These are phyloP conservation scores for Nakazawaea holstii DNA, from an alignment of 805 yeast genomes.

Conservation along the genomic window DNA sequence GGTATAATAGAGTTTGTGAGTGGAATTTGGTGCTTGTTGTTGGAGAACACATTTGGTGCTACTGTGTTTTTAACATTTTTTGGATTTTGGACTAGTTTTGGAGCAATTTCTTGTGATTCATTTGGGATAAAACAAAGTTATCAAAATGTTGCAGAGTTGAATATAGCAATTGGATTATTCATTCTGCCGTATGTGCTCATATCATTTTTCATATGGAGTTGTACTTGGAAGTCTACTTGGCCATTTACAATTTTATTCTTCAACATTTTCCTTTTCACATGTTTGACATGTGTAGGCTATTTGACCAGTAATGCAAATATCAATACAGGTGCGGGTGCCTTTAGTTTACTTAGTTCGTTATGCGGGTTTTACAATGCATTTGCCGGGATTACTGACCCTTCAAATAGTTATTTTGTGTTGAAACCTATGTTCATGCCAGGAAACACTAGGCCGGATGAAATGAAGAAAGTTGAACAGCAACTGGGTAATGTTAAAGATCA, in stretches of 20 bases:
- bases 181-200: slow-evolving; percentile 48
- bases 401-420: slow-evolving; percentile 53
- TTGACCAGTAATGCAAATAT: slow-evolving; percentile 28
- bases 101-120: slow-evolving; percentile 36
- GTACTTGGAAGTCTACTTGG: slow-evolving; percentile 43
- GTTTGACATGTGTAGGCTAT: slow-evolving; percentile 37
- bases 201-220: slow-evolving; percentile 36
- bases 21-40: slow-evolving; percentile 43
- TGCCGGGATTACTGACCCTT: slow-evolving; percentile 40
- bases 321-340: slow-evolving; percentile 41
- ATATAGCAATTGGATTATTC: slow-evolving; percentile 41
- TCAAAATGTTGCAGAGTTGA: slow-evolving; percentile 26
- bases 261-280: slow-evolving; percentile 37
- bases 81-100: slow-evolving; percentile 48
- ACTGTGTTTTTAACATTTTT: slow-evolving; percentile 49
- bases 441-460: slow-evolving; percentile 14
- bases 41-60: slow-evolving; percentile 52
- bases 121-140: slow-evolving; percentile 39
- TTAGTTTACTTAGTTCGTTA: slow-evolving; percentile 36
- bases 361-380: slow-evolving; percentile 40
- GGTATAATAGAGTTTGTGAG: slow-evolving; percentile 44
- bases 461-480: background rate
- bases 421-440: slow-evolving; percentile 46
- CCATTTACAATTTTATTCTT: slow-evolving; percentile 33
- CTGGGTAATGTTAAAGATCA: background rate